Evolutionary conservation across 345 rosid genomes (phyloP).

Genomic region (Acer negundo): DNA sequence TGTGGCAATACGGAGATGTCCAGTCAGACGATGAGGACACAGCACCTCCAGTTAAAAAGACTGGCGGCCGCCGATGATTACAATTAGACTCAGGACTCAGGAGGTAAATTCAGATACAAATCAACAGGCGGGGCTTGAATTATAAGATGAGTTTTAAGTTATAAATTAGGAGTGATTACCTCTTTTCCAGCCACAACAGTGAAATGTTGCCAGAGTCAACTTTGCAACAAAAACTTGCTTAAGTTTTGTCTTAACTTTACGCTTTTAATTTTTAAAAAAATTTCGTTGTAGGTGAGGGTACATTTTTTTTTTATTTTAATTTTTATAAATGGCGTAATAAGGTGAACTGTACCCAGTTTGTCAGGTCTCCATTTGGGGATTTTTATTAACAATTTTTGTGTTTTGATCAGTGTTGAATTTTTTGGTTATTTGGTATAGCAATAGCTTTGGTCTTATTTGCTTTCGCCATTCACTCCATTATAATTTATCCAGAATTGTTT

Average conservation of each 20-base stretch:
- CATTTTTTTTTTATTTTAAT: too few relatives aligned
- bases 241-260: constrained; percentile 7
- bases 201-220: constrained; percentile 2
- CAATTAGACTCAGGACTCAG: background rate
- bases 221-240: constrained; percentile 10
- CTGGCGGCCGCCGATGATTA: constrained; percentile 66
- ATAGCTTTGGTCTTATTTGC: background rate
- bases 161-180: constrained; percentile 11
- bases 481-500: too few relatives aligned
- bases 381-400: constrained; percentile 11
- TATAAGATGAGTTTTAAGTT: constrained; percentile 25
- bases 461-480: background rate
- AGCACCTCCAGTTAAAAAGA: constrained; percentile 58
- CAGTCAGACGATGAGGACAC: constrained; percentile 91
- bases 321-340: constrained; percentile 8
- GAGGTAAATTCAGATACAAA: constrained; percentile 22
- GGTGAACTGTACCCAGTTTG: constrained; percentile 20
- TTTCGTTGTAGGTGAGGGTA: constrained; percentile 5
- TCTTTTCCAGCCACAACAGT: background rate
- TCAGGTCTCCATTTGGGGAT: background rate
- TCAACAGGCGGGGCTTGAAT: constrained; percentile 12
- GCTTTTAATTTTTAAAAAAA: background rate
- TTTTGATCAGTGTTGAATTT: background rate
- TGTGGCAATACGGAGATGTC: constrained; percentile 94
- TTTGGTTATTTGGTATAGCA: background rate